Percentiles rank a stretch among this genome's conserved stretches.
phyloP scores from a whole-genome alignment of 331 rosid genomes.

The Pyracantha coccinea region DNA sequence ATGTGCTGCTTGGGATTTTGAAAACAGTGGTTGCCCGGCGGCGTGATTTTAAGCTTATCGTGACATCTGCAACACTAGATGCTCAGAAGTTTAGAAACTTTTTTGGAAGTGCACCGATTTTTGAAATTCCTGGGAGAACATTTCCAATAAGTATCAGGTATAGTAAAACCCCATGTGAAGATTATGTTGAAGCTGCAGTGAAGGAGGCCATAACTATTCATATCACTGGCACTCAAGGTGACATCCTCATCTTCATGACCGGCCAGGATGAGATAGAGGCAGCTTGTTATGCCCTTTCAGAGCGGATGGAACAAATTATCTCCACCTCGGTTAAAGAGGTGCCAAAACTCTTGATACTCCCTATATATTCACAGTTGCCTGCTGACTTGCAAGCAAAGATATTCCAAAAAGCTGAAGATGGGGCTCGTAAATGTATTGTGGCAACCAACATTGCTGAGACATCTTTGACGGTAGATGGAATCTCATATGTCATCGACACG shows the following conservation, averaged over 20 bases:
- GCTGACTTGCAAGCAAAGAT: constrained; percentile 98
- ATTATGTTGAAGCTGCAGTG: constrained; percentile 95
- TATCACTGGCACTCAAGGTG: constrained; percentile 86
- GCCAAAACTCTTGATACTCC: constrained; percentile 85
- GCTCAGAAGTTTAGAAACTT: constrained; percentile 83
- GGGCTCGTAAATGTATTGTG: constrained; percentile 90
- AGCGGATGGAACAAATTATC: constrained; percentile 77
- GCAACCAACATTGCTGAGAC: constrained; percentile 99
- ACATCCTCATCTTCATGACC: constrained; percentile 95
- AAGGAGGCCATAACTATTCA: constrained; percentile 97
- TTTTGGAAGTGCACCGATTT: constrained; percentile 92
- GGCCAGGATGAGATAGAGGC: constrained; percentile 99
- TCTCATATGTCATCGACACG: constrained; percentile 77
- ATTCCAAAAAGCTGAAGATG: constrained; percentile 90
- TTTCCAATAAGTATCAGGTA: constrained; percentile 82
- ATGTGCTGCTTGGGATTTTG: constrained; percentile 90
- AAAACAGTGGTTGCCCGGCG: constrained; percentile 92
- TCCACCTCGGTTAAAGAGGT: constrained; percentile 66
- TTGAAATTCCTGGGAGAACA: constrained; percentile 94
- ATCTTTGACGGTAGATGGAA: constrained; percentile 93
- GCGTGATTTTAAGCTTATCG: constrained; percentile 91
- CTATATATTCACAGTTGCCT: constrained; percentile 95
- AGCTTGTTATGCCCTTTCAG: constrained; percentile 88
- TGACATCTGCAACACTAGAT: constrained; percentile 92
- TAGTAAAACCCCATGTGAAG: constrained; percentile 92